phyloP scores from a whole-genome alignment of 208 protist species.

The Acanthamoeba triangularis region DNA sequence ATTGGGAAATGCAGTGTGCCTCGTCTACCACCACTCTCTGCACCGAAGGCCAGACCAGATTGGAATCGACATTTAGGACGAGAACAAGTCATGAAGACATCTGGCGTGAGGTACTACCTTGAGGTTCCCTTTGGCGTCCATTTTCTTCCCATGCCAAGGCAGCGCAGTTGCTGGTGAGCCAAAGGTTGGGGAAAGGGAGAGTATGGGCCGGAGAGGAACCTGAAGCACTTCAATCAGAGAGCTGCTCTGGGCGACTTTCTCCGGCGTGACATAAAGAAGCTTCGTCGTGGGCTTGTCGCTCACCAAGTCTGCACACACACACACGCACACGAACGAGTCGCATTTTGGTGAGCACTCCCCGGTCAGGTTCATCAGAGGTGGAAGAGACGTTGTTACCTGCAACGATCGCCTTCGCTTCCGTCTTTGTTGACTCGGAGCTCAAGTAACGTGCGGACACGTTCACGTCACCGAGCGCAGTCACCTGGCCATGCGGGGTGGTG shows the following conservation, averaged over 20 bases:
- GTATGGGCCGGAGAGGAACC: background rate
- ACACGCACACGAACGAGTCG: background rate
- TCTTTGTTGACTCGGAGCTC: conserved; percentile 32
- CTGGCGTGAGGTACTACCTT: background rate
- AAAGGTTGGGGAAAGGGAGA: background rate
- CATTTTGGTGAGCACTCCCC: background rate
- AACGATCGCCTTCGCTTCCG: background rate
- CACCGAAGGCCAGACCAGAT: background rate
- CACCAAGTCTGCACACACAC: conserved; percentile 19
- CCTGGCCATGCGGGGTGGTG: background rate
- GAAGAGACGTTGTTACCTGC: background rate
- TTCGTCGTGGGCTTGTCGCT: conserved; percentile 73
- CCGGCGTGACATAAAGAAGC: conserved; percentile 93
- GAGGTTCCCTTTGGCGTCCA: conserved; percentile 72
- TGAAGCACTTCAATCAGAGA: conserved; percentile 79
- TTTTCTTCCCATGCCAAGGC: background rate
- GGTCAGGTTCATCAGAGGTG: background rate
- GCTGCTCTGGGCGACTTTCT: conserved; percentile 86
- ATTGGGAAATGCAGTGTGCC: conserved; percentile 94
- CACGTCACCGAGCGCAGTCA: background rate
- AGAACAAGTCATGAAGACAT: background rate
- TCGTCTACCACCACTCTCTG: conserved; percentile 94
- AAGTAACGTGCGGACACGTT: background rate
- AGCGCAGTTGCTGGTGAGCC: background rate
- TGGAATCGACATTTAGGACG: background rate